These are phyloP conservation scores for Massariosphaeria phaeospora DNA, from an alignment of 495 filamentous ascomycete genomes.

Conservation along the genomic window DNA sequence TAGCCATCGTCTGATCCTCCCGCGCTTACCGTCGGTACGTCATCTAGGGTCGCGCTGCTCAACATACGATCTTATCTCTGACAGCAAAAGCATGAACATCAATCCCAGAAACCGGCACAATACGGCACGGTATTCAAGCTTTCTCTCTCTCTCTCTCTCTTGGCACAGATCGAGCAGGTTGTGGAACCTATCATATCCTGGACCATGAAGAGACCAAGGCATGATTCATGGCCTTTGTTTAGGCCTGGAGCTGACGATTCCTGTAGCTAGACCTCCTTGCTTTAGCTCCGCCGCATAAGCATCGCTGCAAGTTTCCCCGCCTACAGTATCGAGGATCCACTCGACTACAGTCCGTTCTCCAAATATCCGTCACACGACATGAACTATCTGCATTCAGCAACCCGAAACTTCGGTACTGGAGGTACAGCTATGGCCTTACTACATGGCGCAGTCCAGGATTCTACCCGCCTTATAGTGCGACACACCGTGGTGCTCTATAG, in stretches of 20 bases:
- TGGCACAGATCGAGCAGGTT: no score
- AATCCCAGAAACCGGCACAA: background rate
- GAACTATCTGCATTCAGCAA: background rate
- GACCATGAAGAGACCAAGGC: background rate
- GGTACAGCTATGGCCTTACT: no score
- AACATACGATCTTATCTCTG: slow-evolving; percentile 3
- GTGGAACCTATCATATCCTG: slow-evolving; percentile 2
- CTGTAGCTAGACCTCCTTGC: background rate
- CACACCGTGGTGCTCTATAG: background rate
- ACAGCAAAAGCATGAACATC: background rate
- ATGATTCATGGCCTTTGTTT: background rate
- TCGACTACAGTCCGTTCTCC: background rate
- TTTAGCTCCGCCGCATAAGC: background rate
- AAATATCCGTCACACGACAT: slow-evolving; percentile 8
- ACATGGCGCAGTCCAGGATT: background rate
- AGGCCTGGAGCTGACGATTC: background rate
- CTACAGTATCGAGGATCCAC: background rate
- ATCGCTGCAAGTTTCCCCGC: background rate
- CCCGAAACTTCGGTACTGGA: slow-evolving; percentile 2
- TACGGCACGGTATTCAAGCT: background rate
- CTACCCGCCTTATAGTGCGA: background rate
- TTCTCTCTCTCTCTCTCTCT: background rate
- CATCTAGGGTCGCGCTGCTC: background rate
- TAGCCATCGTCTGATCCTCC: slow-evolving; percentile 2
- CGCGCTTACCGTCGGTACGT: slow-evolving; percentile 8